A percentile compares a stretch with the other conserved stretches of the same genome.
These are phyloP conservation scores for Yamadazyma tumulicola DNA, from an alignment of 805 yeast species.

Conservation along the genomic window DNA sequence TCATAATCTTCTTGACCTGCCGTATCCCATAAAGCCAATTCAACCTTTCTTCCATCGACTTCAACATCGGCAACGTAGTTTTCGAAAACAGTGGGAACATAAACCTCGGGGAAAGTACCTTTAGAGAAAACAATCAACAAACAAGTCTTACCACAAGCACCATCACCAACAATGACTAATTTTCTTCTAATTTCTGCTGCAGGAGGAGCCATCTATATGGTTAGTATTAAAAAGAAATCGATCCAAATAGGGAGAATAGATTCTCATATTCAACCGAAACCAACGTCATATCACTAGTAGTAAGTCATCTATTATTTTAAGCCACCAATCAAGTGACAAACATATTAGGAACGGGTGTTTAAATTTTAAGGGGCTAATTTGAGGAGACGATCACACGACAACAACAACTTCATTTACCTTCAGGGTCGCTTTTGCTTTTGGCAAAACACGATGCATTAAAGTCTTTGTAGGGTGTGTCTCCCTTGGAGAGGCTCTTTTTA, in stretches of 20 bases:
- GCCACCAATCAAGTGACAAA: too few species aligned
- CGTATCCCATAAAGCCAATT: constrained; percentile 95
- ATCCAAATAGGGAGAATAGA: too few species aligned
- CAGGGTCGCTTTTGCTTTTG: too few species aligned
- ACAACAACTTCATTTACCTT: too few species aligned
- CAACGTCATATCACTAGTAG: too few species aligned
- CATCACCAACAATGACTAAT: constrained; percentile 93
- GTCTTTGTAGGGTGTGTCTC: too few species aligned
- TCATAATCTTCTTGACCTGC: constrained; percentile 98
- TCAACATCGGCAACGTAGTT: constrained; percentile 94
- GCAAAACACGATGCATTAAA: too few species aligned
- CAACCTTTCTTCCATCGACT: constrained; percentile 64
- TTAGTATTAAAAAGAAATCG: constrained; percentile 5
- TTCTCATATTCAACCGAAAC: neutral
- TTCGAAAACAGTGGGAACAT: constrained; percentile 95
- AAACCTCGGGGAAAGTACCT: constrained; percentile 91
- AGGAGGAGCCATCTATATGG: constrained; percentile 37
- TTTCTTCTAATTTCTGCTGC: constrained; percentile 66
- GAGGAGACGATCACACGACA: too few species aligned
- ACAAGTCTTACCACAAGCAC: constrained; percentile 97
- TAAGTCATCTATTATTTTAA: too few species aligned
- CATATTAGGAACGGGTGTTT: too few species aligned
- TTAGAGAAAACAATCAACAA: constrained; percentile 76
- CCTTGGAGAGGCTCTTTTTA: too few species aligned
- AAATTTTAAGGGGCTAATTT: too few species aligned